Percentiles rank a stretch among this genome's conserved stretches.
These are phyloP conservation scores for Fusarium sublunatum DNA, from an alignment of 2,329 filamentous ascomycete genomes.

Conservation along the genomic window DNA sequence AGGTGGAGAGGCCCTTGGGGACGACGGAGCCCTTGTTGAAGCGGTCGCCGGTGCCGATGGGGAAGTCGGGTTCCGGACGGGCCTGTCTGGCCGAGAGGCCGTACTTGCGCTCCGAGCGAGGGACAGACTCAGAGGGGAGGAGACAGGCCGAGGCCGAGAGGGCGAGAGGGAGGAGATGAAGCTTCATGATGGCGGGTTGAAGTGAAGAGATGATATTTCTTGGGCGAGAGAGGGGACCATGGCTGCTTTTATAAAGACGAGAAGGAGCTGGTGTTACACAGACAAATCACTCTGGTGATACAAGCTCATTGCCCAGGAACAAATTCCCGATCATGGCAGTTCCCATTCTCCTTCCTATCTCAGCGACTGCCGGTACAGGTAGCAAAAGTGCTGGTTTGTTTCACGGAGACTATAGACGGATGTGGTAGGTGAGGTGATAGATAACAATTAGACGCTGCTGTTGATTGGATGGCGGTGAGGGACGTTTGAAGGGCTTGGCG, in stretches of 20 bases:
- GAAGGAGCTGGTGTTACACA: neutral
- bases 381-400: neutral
- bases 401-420: constrained; percentile 7
- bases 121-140: constrained; percentile 52
- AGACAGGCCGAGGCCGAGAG: constrained; percentile 51
- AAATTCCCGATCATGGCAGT: neutral
- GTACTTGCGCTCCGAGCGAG: constrained; percentile 22
- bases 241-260: constrained; percentile 25
- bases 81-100: constrained; percentile 19
- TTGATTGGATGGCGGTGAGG: constrained; percentile 28
- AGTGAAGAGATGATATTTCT: neutral
- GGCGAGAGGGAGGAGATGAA: constrained; percentile 34
- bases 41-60: constrained; percentile 57
- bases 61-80: constrained; percentile 45
- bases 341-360: constrained; percentile 38
- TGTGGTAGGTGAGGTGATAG: constrained; percentile 34
- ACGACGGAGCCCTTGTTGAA: constrained; percentile 54
- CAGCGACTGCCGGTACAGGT: constrained; percentile 24
- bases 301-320: neutral
- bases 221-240: neutral
- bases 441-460: constrained; percentile 12
- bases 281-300: neutral
- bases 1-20: constrained; percentile 49
- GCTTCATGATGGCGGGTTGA: constrained; percentile 45
- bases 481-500: constrained; percentile 28